phyloP scores from a whole-genome alignment of 371 early-diverging fungal species.

The Circinella minor region DNA sequence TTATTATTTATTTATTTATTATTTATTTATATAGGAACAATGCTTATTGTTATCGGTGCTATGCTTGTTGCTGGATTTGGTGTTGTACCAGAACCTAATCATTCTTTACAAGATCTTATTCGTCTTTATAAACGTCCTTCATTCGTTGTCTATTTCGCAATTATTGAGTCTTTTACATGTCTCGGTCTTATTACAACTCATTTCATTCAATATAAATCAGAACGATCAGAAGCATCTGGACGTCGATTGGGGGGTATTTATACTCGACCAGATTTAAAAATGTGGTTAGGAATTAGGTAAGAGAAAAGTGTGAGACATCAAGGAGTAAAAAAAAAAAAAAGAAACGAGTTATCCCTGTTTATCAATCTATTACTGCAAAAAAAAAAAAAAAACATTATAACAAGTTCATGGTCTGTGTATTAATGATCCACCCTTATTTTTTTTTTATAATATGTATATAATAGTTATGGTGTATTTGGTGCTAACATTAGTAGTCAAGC shows the following conservation, averaged over 20 bases:
- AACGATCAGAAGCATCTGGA: conserved; percentile 10
- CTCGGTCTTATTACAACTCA: conserved; percentile 57
- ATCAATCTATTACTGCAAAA: too few species aligned
- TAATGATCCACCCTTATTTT: neutral
- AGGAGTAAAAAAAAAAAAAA: too few species aligned
- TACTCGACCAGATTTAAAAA: conserved; percentile 37
- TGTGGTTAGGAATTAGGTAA: conserved; percentile 53
- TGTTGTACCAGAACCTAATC: conserved; percentile 77
- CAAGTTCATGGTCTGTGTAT: neutral
- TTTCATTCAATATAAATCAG: conserved; percentile 49
- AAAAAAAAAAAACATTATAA: neutral
- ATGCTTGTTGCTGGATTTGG: conserved; percentile 78
- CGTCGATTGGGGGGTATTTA: conserved; percentile 16
- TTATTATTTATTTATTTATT: neutral
- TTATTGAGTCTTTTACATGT: conserved; percentile 60
- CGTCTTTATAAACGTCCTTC: conserved; percentile 74
- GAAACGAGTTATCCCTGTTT: too few species aligned
- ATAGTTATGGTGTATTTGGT: conserved; percentile 71
- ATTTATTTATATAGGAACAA: conserved; percentile 55
- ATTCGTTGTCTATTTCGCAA: conserved; percentile 72
- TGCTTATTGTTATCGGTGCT: conserved; percentile 74
- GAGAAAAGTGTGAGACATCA: too few species aligned
- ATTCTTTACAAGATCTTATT: conserved; percentile 73
- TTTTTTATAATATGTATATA: neutral
- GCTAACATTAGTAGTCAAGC: conserved; percentile 83